Base-by-base conservation (phyloP, 257 asterid genomes). In the Oldenlandia corymbosa region DNA sequence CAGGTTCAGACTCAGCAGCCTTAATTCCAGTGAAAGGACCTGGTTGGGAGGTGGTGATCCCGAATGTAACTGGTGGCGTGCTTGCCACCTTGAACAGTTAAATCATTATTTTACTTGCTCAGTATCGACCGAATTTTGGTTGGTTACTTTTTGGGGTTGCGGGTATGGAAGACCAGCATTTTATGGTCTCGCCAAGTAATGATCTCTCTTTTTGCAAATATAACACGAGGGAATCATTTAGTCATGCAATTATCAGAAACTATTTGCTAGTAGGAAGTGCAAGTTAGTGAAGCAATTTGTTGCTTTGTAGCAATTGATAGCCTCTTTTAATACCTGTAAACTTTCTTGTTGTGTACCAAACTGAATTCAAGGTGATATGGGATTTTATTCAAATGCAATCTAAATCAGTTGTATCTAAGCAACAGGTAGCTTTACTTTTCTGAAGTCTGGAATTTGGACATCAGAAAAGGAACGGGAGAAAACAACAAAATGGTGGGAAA, bases 41-140 rank as follows among this genome's bases (percentile, higher is more conserved):
- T n/a, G 99, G 97, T n/a, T 93, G 99, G 99, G 99, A 93, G 83
- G 97, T 93, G 43, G 92, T 93, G 47, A 41, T 90, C 23, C 97
- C 96, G 7, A 80, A 82, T 47, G 78, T 87, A 20, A 67, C 85
- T 43, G 97, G 96, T 37, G 96, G 99, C 62, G 47, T 90, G 85
- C 96, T 93, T 31, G 85, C 96, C 60, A 78, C 94, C 31, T 84
- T 92, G 48, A 85, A 63, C 86, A 81, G 90, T 76, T 87, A 71
- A 73, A 60, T 20, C 43, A n/a, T 54, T 41, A 18, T 64, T 23
- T 69, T 24, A 5, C 4, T 0, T 31, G 34, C 41, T 37, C 43
- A 41, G 20, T 30, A n/a, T 24, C n/a, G 39, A 23, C 2, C 24
- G 50, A 47, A 7, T 18, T 55, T 46, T 17, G 58, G 71, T 27